Percentiles rank a stretch among this genome's conserved stretches.
These are phyloP conservation scores for Leishmania mexicana DNA, from an alignment of 208 protist genomes.

Conservation along the genomic window DNA sequence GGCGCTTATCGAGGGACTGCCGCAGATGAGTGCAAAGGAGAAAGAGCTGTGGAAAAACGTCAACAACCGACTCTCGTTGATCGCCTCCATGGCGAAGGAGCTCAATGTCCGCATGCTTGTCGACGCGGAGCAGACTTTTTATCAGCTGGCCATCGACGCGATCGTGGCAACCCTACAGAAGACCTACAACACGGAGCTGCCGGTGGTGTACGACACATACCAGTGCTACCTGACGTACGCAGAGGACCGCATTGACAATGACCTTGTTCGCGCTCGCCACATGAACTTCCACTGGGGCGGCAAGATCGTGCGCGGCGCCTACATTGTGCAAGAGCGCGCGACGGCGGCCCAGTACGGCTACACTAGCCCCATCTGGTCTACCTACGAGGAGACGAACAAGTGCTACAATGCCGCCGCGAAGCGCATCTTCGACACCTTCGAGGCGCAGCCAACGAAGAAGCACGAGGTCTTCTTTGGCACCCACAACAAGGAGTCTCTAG, in stretches of 20 bases:
- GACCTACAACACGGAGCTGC: constrained; percentile 90
- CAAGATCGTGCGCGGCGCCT: constrained; percentile 97
- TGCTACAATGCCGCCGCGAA: constrained; percentile 87
- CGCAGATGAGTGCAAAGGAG: constrained; percentile 74
- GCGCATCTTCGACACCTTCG: constrained; percentile 67
- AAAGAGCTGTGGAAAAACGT: constrained; percentile 76
- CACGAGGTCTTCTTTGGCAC: constrained; percentile 91
- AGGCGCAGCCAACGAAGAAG: constrained; percentile 45
- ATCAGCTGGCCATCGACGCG: constrained; percentile 96
- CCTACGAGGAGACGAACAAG: constrained; percentile 90
- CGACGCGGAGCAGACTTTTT: constrained; percentile 97
- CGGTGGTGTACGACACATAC: constrained; percentile 97
- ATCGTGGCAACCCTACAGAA: constrained; percentile 85
- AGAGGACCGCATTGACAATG: constrained; percentile 81
- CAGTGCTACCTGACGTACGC: constrained; percentile 97
- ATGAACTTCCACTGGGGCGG: constrained; percentile 91
- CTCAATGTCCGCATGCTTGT: constrained; percentile 89
- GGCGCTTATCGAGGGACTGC: constrained; percentile 63
- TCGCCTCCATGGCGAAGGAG: constrained; percentile 68
- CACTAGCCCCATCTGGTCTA: constrained; percentile 90
- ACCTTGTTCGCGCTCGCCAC: constrained; percentile 80
- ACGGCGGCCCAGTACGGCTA: constrained; percentile 79
- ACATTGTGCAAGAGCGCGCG: constrained; percentile 92
- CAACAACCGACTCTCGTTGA: constrained; percentile 63
- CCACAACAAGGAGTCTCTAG: constrained; percentile 93